Base-by-base conservation (phyloP, 345 rosid species). In the Eucalyptus rudis region DNA sequence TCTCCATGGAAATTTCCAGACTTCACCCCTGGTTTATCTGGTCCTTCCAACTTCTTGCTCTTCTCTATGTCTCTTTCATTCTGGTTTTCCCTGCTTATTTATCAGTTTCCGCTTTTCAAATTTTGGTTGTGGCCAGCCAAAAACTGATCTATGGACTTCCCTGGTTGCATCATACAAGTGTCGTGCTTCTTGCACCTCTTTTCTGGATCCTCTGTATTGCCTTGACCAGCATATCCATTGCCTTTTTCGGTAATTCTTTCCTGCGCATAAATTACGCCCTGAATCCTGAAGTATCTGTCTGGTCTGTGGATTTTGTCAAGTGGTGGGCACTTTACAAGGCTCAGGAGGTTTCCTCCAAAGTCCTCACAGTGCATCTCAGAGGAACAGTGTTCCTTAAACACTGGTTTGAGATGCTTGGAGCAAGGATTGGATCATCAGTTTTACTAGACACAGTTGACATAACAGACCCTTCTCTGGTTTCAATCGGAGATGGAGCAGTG, bases 291-390 rank as follows among this genome's bases (percentile, higher is more conserved):
- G 81, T 92, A 54, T 90, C 94, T 68, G 93, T 95, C 52, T 95
- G 94, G 95, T 95, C 96, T 29, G 11, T 85, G 31, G 93, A 94
- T 84, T 95, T 94, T 86, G 93, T 95, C 11, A 95, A 92, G 91
- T 95, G 96, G 97, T 95, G 95, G 97, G 95, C 96, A 68, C 96
- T 95, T 40, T 95, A 94, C 90, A 95, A 94, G 90, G 94, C 88
- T 62, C 95, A 94, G 86, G 94, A 94, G 90, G 91, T 93, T 88
- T 89, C 97, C 87, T 92, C 95, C 5, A 94, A 90, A 89, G 95
- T 94, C 86, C 91, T 95, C 83, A 95, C 96, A 31, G 95, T 90
- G 80, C 94, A 95, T 90, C 90, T 94, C 88, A 93, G 95, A 89
- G 97, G 96, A 86, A 94, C 96, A 4, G 90, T 93, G 59, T 94